Percentiles rank a stretch among this genome's conserved stretches.
These are phyloP conservation scores for Laguncularia racemosa DNA, from an alignment of 345 rosid genomes.

Conservation along the genomic window DNA sequence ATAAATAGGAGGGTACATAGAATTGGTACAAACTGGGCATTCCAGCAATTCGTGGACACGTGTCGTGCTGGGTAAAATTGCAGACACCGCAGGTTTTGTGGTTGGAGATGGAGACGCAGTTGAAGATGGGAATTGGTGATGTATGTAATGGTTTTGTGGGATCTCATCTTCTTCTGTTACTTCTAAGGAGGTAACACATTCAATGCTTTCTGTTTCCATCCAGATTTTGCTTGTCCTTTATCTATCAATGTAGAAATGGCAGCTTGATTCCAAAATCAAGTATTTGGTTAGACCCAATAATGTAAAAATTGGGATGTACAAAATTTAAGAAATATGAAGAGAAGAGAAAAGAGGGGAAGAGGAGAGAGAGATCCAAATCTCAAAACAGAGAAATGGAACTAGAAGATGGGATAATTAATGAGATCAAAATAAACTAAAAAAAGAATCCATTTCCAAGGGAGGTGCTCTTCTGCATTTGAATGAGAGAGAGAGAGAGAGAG, in stretches of 20 bases:
- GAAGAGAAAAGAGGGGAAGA: too few species aligned
- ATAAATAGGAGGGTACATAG: conserved; percentile 97
- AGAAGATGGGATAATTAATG: too few species aligned
- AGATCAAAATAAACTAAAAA: too few species aligned
- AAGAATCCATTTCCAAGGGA: too few species aligned
- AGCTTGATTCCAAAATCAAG: background rate
- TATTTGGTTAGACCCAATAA: too few species aligned
- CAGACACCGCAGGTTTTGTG: conserved; percentile 9
- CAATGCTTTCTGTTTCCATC: conserved; percentile 76
- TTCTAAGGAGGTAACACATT: conserved; percentile 68
- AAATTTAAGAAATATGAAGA: too few species aligned
- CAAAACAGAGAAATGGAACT: too few species aligned
- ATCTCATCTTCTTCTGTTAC: conserved; percentile 80
- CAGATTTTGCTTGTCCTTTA: conserved; percentile 1
- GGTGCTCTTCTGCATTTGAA: too few species aligned
- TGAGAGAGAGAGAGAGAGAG: too few species aligned
- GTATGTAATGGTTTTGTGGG: conserved; percentile 39
- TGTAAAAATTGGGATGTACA: too few species aligned
- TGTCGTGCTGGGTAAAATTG: conserved; percentile 57
- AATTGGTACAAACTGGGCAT: conserved; percentile 95
- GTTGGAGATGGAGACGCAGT: conserved; percentile 3
- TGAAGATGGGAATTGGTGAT: conserved; percentile 28
- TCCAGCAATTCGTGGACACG: conserved; percentile 95
- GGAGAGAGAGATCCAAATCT: too few species aligned
- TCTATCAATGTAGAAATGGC: background rate